Base-by-base conservation (phyloP, 1,284 basidiomycete species). In the Tylopilus microsporus region DNA sequence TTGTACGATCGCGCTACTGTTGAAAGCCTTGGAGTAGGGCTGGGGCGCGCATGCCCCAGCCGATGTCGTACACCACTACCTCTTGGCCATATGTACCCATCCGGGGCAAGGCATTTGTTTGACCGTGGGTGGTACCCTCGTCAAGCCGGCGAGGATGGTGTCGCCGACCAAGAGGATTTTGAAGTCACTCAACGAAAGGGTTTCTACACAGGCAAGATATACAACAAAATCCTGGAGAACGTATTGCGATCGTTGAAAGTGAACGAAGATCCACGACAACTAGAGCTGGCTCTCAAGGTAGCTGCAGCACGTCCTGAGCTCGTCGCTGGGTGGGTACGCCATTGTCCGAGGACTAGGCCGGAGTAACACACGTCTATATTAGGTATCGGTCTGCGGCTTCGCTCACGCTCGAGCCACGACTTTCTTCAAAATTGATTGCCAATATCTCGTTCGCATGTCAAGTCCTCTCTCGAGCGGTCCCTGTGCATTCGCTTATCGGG, bases 41-140 rank as follows among this genome's bases (percentile, higher is more conserved):
- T 32, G n/a, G 67, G 74, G 1, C 25, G 83, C 83, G 9, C 77
- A 79, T 58, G 73, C 84, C 21, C 84, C 92, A 0, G 91, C 91
- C 0, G 89, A 96, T 61, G 78, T 97, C 8, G 86, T 84, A 0
- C 90, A 93, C 62, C 92, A 94, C 66, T 97, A 97, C 70, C 75
- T 98, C 7, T 81, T 96, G 48, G 90, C 89, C 11, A 83, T 94
- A n/a, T 92, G 89, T 65, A 89, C 91, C 0, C 84, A 84, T 32
- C 91, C 91, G 0, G 92, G 92, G 0, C 77, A 80, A 19, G 95
- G 94, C 0, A 79, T 98, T 25, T 97, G 94, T 70, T 98, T 96
- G 93, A 96, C 69, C 81, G 84, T 16, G 94, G 94, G 1, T 98
- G 94, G 94, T 98, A 97, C 68, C 86, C 86, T 3, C 83, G 91